Base-by-base conservation (phyloP, 306 rosid species). In the Gynostemma pentaphyllum region DNA sequence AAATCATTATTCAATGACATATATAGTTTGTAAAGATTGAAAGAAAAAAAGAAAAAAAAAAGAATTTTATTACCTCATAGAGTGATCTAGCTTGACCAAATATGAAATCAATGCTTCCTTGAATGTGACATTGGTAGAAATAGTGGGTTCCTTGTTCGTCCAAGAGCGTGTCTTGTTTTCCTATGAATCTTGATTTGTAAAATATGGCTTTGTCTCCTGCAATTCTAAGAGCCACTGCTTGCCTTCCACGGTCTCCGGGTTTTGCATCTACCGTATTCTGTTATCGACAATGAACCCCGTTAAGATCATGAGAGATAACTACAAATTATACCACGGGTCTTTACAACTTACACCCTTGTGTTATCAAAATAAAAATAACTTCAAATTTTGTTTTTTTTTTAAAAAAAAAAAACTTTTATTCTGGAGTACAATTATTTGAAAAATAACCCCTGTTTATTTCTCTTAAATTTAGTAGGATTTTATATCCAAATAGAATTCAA, bases 171-270 rank as follows among this genome's bases (percentile, higher is more conserved):
- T 92, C 99, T 54, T 92, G 96, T 46, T 83, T 51, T 64, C 99
- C 99, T 68, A 79, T 64, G 39, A 92, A 63, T 62, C 44, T 76
- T 16, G 78, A 94, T 82, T 28, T 62, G 41, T 82, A 92, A 63
- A 92, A 88, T 87, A 92, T 66, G 10, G 96, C 96, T 73, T 74
- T 92, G 9, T 81, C 64, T 29, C 99, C 87, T 26, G 83, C 56
- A 45, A 88, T 75, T 59, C 95, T 86, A 18, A 92, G 49, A 8
- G 99, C 99, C 28, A 92, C 99, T 67, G 78, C 99, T 75, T 92
- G 99, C 87, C 78, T 92, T 65, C 96, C 95, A 47, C 19, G 59
- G 45, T 77, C 88, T 67, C 90, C 85, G 16, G 94, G 79, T 12
- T 63, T 62, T n/a, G 95, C 82, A 49, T 75, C 81, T 51, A 86